These are phyloP conservation scores for Hippophae gyantsensis DNA, from an alignment of 306 rosid species.

Conservation along the genomic window DNA sequence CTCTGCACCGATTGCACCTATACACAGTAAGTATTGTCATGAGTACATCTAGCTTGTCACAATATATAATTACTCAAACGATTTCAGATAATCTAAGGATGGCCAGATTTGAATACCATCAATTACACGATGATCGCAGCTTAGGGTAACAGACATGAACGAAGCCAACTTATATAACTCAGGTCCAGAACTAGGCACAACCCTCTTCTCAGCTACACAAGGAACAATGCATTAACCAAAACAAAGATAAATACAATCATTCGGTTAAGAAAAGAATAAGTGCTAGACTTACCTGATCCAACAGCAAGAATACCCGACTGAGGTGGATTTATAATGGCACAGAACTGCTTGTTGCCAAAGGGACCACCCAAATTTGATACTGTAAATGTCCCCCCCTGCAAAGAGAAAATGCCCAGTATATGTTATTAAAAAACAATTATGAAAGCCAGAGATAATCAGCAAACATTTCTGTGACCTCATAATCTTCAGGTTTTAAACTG, in stretches of 20 bases:
- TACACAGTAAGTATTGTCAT: slow-evolving; percentile 3
- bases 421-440: slow-evolving; percentile 1
- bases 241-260: not conserved
- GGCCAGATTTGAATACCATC: slow-evolving; percentile 43
- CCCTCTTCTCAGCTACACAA: slow-evolving; percentile 92
- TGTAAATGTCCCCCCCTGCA: slow-evolving; percentile 97
- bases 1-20: slow-evolving; percentile 95
- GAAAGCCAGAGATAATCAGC: not conserved
- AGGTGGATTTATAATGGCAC: slow-evolving; percentile 95
- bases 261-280: not conserved
- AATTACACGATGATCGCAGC: slow-evolving; percentile 97
- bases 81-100: not conserved
- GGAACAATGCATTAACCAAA: slow-evolving; percentile 2
- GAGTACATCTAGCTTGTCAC: not conserved
- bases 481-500: slow-evolving; percentile 88
- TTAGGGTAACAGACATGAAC: slow-evolving; percentile 74
- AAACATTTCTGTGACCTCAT: slow-evolving; percentile 49
- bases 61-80: not conserved
- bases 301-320: slow-evolving; percentile 98
- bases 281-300: slow-evolving; percentile 64
- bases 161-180: slow-evolving; percentile 72
- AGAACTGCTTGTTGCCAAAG: slow-evolving; percentile 86
- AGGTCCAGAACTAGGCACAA: slow-evolving; percentile 62
- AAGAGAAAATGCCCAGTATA: slow-evolving; percentile 16
- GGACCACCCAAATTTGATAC: slow-evolving; percentile 98